Conservation (phyloP, 768 basidiomycete genomes). For the Collybia mongolica region DNA sequence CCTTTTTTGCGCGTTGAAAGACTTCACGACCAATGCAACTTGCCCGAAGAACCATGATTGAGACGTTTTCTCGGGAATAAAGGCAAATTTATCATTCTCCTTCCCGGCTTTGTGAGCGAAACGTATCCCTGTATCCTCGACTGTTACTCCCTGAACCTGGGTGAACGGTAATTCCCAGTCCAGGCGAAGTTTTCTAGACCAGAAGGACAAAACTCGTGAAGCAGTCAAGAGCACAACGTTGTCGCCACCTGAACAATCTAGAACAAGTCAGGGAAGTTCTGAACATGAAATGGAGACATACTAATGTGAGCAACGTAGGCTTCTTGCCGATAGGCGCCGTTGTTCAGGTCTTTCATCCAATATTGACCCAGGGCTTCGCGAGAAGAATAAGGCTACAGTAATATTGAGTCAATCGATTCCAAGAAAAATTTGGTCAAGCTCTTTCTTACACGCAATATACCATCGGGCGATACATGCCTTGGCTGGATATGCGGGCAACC, state of each 20-base stretch:
- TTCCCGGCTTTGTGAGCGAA: conserved; percentile 79
- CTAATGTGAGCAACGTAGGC: conserved; percentile 91
- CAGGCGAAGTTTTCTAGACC: conserved; percentile 79
- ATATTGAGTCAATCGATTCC: not conserved
- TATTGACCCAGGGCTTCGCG: conserved; percentile 93
- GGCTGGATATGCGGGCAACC: conserved; percentile 46
- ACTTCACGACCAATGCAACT: conserved; percentile 72
- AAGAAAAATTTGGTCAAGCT: not conserved
- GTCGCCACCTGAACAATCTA: conserved; percentile 79
- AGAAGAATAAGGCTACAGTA: conserved; percentile 73
- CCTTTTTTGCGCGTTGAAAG: conserved; percentile 69
- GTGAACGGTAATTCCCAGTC: conserved; percentile 92
- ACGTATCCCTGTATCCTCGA: conserved; percentile 89
- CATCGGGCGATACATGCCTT: conserved; percentile 82
- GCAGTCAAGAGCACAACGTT: conserved; percentile 80
- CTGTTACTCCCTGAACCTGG: conserved; percentile 82
- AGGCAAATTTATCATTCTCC: conserved; percentile 73
- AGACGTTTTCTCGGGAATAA: conserved; percentile 71
- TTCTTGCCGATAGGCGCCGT: conserved; percentile 83
- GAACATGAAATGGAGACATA: conserved; percentile 33
- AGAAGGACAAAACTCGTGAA: conserved; percentile 77
- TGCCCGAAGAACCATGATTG: conserved; percentile 82
- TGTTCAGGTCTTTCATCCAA: conserved; percentile 94
- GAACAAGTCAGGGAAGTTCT: not conserved
- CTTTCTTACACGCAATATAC: conserved; percentile 74